Evolutionary conservation across 257 asterid genomes (phyloP).

Genomic region (Solanum dulcamara): DNA sequence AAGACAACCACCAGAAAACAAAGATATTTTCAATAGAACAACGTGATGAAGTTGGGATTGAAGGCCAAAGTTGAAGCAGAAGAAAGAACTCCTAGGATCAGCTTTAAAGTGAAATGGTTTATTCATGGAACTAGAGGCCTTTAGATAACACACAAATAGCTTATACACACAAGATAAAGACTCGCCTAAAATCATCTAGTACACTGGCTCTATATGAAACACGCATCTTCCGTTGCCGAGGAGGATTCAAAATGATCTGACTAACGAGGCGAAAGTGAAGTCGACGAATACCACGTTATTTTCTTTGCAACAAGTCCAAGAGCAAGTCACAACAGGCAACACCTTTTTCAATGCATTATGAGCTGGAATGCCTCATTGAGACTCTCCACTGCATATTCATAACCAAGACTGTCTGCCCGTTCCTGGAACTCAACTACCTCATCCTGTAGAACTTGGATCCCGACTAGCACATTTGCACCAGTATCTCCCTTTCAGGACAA

Average conservation of each 20-base stretch:
- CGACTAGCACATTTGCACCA: conserved; percentile 93
- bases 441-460: conserved; percentile 56
- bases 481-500: conserved; percentile 56
- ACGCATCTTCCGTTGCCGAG: neutral
- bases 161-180: neutral
- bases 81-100: neutral
- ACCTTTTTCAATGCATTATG: conserved; percentile 46
- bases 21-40: neutral
- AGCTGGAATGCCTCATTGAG: conserved; percentile 60
- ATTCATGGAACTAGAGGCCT: neutral
- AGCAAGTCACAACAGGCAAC: neutral
- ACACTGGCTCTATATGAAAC: neutral
- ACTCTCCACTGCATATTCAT: conserved; percentile 61
- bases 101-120: neutral
- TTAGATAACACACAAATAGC: neutral
- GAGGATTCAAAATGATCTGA: neutral
- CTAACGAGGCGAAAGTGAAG: neutral
- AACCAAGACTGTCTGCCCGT: conserved; percentile 65
- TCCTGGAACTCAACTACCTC: conserved; percentile 60
- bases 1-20: neutral
- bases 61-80: neutral
- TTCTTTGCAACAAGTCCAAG: neutral
- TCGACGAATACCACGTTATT: neutral
- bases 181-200: neutral
- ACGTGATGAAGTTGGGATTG: neutral